Percentiles rank a stretch among this genome's conserved stretches.
Conservation (phyloP, 352 stramenopile species). For the Phytophthora gonapodyides region DNA sequence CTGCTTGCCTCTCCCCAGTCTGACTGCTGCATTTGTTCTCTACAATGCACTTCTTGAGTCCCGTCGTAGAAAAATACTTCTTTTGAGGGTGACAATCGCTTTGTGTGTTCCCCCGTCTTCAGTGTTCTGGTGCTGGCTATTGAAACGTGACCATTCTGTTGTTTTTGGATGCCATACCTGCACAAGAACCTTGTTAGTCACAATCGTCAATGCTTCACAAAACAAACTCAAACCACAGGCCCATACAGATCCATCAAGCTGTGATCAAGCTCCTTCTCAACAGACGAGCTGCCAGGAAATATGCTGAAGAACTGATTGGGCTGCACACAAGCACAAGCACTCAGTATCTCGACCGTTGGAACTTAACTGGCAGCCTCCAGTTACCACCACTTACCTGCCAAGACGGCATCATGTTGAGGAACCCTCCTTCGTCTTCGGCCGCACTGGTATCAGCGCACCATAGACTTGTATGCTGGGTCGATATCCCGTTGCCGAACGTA, state of each 20-base stretch:
- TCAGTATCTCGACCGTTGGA: too few species aligned
- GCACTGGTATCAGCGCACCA: constrained; percentile 27
- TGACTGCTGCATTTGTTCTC: constrained; percentile 7
- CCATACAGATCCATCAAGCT: constrained; percentile 19
- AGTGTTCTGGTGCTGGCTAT: background rate
- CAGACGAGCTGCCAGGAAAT: constrained; percentile 17
- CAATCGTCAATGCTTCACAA: background rate
- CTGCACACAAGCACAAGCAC: constrained; percentile 11
- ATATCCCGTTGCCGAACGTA: constrained; percentile 37
- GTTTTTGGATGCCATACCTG: constrained; percentile 14
- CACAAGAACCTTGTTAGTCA: constrained; percentile 14
- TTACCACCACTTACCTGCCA: constrained; percentile 23
- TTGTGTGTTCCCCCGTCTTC: constrained; percentile 5
- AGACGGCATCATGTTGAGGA: constrained; percentile 22
- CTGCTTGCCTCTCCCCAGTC: constrained; percentile 33
- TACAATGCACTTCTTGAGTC: constrained; percentile 32
- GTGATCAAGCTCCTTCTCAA: background rate
- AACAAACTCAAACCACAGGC: background rate
- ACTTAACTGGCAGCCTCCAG: background rate
- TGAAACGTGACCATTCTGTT: constrained; percentile 2
- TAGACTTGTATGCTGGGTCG: constrained; percentile 28
- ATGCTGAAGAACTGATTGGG: constrained; percentile 29
- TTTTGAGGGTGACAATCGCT: constrained; percentile 11
- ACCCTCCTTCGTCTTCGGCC: constrained; percentile 10
- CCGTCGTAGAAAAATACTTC: constrained; percentile 42